These are phyloP conservation scores for Solanum microdontum DNA, from an alignment of 257 asterid species.

Conservation along the genomic window DNA sequence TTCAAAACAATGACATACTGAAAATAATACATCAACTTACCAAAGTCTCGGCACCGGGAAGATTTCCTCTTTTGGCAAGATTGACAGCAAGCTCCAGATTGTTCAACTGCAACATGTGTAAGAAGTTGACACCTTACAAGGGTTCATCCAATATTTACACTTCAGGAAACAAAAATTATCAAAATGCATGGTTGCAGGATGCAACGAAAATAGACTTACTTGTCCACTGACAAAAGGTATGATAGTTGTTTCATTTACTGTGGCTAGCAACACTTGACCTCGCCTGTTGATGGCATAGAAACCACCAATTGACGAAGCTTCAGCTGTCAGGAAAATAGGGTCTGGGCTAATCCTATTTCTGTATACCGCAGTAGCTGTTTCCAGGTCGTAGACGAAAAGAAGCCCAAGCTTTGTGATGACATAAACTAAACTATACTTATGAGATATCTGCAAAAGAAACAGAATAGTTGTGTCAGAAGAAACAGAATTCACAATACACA, in stretches of 20 bases:
- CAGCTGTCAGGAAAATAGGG: slow-evolving; percentile 91
- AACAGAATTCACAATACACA: slow-evolving; percentile 1
- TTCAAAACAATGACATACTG: neutral
- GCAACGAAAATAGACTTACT: slow-evolving; percentile 27
- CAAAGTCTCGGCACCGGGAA: slow-evolving; percentile 99
- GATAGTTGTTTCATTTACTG: slow-evolving; percentile 85
- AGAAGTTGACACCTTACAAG: neutral
- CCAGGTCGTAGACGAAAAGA: slow-evolving; percentile 64
- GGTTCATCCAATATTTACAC: neutral
- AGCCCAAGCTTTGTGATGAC: slow-evolving; percentile 66
- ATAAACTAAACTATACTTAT: slow-evolving; percentile 48
- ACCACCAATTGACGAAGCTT: slow-evolving; percentile 90
- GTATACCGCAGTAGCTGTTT: slow-evolving; percentile 85
- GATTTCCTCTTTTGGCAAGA: slow-evolving; percentile 98
- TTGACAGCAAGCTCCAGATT: slow-evolving; percentile 99
- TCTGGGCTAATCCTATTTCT: slow-evolving; percentile 99
- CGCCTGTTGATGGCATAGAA: slow-evolving; percentile 95
- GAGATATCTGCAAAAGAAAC: slow-evolving; percentile 65
- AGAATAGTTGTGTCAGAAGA: slow-evolving; percentile 1
- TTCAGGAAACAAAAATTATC: neutral
- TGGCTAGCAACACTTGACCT: slow-evolving; percentile 96
- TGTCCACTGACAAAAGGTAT: slow-evolving; percentile 95
- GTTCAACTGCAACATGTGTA: slow-evolving; percentile 47
- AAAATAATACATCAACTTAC: slow-evolving; percentile 26
- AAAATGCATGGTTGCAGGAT: neutral